Evolutionary conservation across 352 stramenopile species (phyloP), one percentile per base, ranked within the genome.

Genomic region (Phytopythium sindhum): DNA sequence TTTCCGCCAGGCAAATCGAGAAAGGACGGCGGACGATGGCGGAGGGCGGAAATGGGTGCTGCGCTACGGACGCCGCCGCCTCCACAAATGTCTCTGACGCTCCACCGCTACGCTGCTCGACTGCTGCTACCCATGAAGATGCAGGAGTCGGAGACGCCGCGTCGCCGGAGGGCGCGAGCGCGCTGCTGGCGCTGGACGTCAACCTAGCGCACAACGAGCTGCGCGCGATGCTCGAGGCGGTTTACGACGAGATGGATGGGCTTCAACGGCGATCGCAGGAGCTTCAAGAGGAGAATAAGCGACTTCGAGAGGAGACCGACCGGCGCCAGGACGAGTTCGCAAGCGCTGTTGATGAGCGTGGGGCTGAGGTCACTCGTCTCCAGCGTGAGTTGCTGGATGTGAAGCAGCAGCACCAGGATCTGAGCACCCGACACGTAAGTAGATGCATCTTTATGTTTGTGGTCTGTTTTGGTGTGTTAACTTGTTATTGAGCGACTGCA

Each of bases 171-270:
- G 26, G 31, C 19, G 19, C 51, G 17, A 61, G 26, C 26, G 24
- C 62, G 17, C 60, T 71, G 50, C 28, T 63, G 19, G 28, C 61
- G 26, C 66, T 80, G 29, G 54, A 74, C 51, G 56, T 75, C 8
- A 78, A 70, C 24, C 61, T 74, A 29, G 58, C 66, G 10, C 69
- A 80, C 31, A 70, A 55, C 1, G 67, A 80, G 57, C 44, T 78
- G 8, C 67, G 68, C 3, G 56, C 45, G 7, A 66, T 66, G 7
- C 61, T 81, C 8, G 60, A 72, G 23, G 21, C 63, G 19, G 53
- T 81, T 0, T 81, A 71, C n/a, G 17, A n/a, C 2, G 21, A 59
- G 14, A 65, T 70, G 0, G 60, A 74, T 3, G 9, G 9, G 9
- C 28, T 56, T 0, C 55, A 59, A 24, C 29, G 57, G 14, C 51